phyloP scores from a whole-genome alignment of 2,329 filamentous ascomycete genomes.

The Orbilia blumenaviensis region DNA sequence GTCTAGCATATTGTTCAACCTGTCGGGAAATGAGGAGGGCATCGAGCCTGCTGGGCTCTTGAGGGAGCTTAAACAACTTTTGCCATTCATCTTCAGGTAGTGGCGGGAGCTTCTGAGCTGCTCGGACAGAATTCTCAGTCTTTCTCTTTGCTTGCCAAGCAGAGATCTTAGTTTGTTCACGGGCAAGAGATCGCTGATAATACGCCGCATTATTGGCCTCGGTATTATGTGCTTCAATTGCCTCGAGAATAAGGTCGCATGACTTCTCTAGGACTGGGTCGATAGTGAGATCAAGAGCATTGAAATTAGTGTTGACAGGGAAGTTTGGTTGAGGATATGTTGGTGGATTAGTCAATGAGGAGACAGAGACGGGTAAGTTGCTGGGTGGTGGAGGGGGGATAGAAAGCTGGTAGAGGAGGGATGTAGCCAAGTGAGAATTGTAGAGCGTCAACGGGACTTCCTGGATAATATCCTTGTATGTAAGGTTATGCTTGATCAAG shows the following conservation, averaged over 20 bases:
- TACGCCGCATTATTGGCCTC: constrained; percentile 99
- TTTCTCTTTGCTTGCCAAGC: constrained; percentile 98
- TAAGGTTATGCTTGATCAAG: constrained; percentile 91
- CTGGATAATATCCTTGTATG: constrained; percentile 90
- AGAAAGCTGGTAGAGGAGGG: constrained; percentile 89
- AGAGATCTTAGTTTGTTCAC: constrained; percentile 95
- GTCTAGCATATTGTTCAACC: constrained; percentile 96
- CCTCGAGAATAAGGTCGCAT: constrained; percentile 92
- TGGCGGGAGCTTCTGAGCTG: constrained; percentile 83
- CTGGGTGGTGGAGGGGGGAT: constrained; percentile 79
- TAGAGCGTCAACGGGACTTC: constrained; percentile 90
- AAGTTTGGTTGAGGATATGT: constrained; percentile 65
- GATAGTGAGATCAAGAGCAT: constrained; percentile 88
- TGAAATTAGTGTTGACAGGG: constrained; percentile 85
- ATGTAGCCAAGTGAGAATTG: constrained; percentile 96
- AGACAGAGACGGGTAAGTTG: constrained; percentile 61
- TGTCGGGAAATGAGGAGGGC: constrained; percentile 94
- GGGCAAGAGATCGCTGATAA: constrained; percentile 91
- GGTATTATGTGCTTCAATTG: constrained; percentile 96
- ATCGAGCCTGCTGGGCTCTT: constrained; percentile 91
- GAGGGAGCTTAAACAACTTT: constrained; percentile 94
- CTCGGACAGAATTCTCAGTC: constrained; percentile 87
- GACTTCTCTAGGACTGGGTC: constrained; percentile 99
- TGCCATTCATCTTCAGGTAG: constrained; percentile 98
- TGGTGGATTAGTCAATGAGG: constrained; percentile 39